Evolutionary conservation across 2,329 filamentous ascomycete genomes (phyloP), one percentile per base, ranked within the genome.

Genomic region (Fusarium pininemorale): DNA sequence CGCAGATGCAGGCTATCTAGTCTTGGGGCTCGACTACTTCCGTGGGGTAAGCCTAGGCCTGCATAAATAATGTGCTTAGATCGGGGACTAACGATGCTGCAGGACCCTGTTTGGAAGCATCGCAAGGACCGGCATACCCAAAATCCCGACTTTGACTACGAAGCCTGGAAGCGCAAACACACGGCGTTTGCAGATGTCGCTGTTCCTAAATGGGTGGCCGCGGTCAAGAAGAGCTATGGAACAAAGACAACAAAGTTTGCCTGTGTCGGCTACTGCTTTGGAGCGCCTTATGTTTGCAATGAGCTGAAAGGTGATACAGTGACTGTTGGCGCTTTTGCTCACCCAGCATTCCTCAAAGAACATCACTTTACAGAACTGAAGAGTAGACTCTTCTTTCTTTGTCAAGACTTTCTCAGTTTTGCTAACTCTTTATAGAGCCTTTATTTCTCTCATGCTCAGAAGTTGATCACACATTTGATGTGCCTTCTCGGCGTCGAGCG

Each of bases 101-200:
- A 63, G 60, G 60, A 63, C 35, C 60, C 60, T 14, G 60, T 63
- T 11, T 63, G 60, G 60, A 63, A 63, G 18, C 60, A 63, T 32
- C 60, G 60, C 22, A 59, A 59, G 8, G 22, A 59, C 22, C 53
- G 60, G 5, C 60, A 63, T 15, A 48, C 53, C 24, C 38, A 44
- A 22, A 48, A 47, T 47, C 51, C 41, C 20, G 38, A 63, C 13
- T 63, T 63, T 26, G 53, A 59, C 32, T 63, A 63, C 13, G 60
- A 48, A 28, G 53, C 60, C 14, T 63, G 60, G 60, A 63, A 63
- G 41, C 26, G 41, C 10, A 63, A 63, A 42, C 60, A 63, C 20
- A 48, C 42, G 5, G 35, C 53, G 7, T 63, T 63, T 47, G 60
- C 60, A 2, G 60, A 63, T 13, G 14, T n/a, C 3, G 60, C 60